A percentile compares a stretch with the other conserved stretches of the same genome.
Conservation (phyloP, 176 grass and related monocot species). For the Elaeis guineensis region DNA sequence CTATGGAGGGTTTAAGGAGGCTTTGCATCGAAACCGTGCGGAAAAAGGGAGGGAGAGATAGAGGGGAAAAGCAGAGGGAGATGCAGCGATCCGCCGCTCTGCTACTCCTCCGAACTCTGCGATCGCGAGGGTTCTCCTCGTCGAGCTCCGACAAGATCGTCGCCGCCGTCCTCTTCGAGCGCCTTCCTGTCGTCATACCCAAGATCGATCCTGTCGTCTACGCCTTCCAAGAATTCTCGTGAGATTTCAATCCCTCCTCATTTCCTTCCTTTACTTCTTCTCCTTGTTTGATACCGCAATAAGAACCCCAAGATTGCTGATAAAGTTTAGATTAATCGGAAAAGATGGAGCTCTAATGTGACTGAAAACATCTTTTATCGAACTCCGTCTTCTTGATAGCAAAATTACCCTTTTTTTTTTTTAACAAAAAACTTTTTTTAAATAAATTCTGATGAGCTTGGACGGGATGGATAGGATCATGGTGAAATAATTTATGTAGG, state of each 20-base stretch:
- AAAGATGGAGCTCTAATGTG: neutral
- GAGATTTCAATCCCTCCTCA: neutral
- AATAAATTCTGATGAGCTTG: neutral
- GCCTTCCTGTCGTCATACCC: conserved; percentile 83
- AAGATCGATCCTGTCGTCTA: conserved; percentile 85
- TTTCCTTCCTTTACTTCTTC: neutral
- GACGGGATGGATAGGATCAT: neutral
- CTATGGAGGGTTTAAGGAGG: too few relatives aligned
- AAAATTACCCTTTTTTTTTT: neutral
- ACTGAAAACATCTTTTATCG: too few relatives aligned
- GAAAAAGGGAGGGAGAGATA: too few relatives aligned
- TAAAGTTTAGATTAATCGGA: neutral
- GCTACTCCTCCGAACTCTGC: conserved; percentile 4
- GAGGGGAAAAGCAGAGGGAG: neutral
- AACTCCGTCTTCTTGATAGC: too few relatives aligned
- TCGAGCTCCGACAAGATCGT: conserved; percentile 51
- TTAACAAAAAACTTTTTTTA: too few relatives aligned
- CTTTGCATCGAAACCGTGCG: too few relatives aligned
- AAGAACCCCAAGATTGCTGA: too few relatives aligned
- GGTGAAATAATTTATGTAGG: conserved; percentile 25
- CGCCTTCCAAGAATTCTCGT: conserved; percentile 97
- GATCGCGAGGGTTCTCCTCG: conserved; percentile 31
- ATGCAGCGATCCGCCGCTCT: conserved; percentile 5
- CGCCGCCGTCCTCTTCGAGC: conserved; percentile 81
- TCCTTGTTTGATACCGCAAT: too few relatives aligned